Base-by-base conservation (phyloP, 441 rosid genomes). In the Hura crepitans region DNA sequence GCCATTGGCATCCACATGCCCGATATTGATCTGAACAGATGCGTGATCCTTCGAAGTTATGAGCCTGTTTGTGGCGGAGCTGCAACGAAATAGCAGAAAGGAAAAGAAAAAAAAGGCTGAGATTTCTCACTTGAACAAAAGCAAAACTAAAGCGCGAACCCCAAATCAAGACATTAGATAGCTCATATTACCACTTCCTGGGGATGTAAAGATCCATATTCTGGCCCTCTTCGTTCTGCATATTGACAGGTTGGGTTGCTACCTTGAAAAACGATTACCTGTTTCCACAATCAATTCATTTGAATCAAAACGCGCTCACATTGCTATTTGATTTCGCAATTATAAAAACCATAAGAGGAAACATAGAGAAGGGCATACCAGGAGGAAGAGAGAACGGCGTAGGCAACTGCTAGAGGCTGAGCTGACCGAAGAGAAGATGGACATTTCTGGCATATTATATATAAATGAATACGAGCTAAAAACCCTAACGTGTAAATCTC, bases 21-120 rank as follows among this genome's bases (percentile, higher is more conserved):
- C 97, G 35, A 94, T 56, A 67, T 94, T 94, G 67, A 94, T 80
- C 84, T 91, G 97, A 73, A 89, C 96, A 17, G 97, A 83, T 0
- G 98, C 96, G 66, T 93, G 98, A 77, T 94, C 97, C 84, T 90
- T 91, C 1, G 98, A 84, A 55, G 98, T 88, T 70, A 94, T 94
- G 27, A 94, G 87, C 83, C 98, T 82, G 74, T 90, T 92, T 17
- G 97, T 94, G 25, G 97, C 96, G 7, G 97, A 92, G 77, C 98
- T 94, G 82, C 61, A 74, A 68, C 10, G 47, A 25, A 47, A 60
- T 2, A 2, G 0, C 31, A 58, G n/a, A n/a, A n/a, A n/a, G n/a
- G n/a, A n/a, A n/a, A n/a, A n/a, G n/a, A n/a, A 53, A 31, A 42
- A 30, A 55, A 69, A 4, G 2, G 45, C 18, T 31, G 5, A 31